Base-by-base conservation (phyloP, 495 filamentous ascomycete species). In the Podospora bellae-mahoneyi region DNA sequence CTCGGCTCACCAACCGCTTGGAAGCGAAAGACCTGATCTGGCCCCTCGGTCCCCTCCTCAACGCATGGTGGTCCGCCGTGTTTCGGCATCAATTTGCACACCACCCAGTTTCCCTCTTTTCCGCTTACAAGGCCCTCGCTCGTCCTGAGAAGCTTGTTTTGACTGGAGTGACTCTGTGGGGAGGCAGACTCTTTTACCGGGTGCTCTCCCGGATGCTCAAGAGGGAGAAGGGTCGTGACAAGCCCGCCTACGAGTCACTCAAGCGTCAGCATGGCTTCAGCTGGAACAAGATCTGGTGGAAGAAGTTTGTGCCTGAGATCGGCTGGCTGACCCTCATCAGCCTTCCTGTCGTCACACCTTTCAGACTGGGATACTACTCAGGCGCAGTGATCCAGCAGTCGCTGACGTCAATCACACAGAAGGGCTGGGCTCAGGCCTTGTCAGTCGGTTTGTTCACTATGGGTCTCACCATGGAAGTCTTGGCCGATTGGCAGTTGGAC, bases 21-120 rank as follows among this genome's bases (percentile, higher is more conserved):
- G 86, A 88, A 28, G 74, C 82, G 28, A 88, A 88, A 72, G 85
- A 88, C 71, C 84, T 82, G 79, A 71, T 83, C 30, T 88, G 86
- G 86, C 84, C 85, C 0, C 73, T 78, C 2, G 81, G 74, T 20
- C 85, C 84, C 71, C 81, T 87, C 30, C 66, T 78, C 66, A 87
- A 86, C 72, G 86, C 83, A 5, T 88, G 86, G 86, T 86, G 84
- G 84, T 82, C 77, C 64, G 83, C 86, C 54, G 70, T 88, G 62
- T 84, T 86, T 48, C 77, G 76, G 20, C 79, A 75, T 1, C 74
- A 85, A 18, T 71, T 80, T 28, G 16, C n/a, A 60, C 71, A 76
- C 57, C 68, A 79, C 9, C 77, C 80, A 2, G 62, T 83, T 39
- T 74, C 84, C 0, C 60, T 85, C 3, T 57, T 65, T 0, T 69